Conservation (phyloP, 2,329 filamentous ascomycete genomes). For the Aspergillus ustus region DNA sequence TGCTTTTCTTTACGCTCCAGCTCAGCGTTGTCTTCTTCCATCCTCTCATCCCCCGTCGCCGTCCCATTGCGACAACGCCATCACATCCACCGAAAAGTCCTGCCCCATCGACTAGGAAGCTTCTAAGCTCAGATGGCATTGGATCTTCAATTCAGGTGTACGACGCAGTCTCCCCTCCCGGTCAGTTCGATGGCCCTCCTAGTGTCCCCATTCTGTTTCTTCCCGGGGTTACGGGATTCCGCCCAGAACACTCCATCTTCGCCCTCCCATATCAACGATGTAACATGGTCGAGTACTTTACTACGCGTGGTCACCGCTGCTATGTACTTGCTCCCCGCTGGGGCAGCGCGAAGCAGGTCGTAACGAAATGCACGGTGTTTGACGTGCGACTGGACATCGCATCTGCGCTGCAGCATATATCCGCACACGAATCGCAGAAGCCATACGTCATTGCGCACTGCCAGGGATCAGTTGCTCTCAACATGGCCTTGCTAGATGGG, state of each 20-base stretch:
- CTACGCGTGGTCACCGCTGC: not conserved
- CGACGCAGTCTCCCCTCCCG: not conserved
- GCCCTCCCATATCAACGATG: constrained; percentile 11
- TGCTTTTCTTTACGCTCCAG: constrained; percentile 15
- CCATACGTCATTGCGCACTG: constrained; percentile 19
- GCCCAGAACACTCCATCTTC: not conserved
- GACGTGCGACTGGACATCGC: constrained; percentile 18
- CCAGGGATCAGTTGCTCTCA: constrained; percentile 17
- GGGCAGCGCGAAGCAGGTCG: not conserved
- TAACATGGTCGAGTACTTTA: constrained; percentile 19
- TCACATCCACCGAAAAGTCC: not conserved
- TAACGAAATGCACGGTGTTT: constrained; percentile 11
- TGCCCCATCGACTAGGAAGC: not conserved
- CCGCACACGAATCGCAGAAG: not conserved
- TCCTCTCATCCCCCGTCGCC: constrained; percentile 6
- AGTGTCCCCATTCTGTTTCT: constrained; percentile 15
- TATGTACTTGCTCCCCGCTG: constrained; percentile 15
- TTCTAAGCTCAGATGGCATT: constrained; percentile 1
- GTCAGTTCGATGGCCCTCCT: not conserved
- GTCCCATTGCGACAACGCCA: too few species aligned
- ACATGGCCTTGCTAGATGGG: constrained; percentile 12
- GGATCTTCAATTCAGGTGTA: constrained; percentile 1
- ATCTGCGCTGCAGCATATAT: constrained; percentile 8
- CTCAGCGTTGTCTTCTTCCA: constrained; percentile 20
- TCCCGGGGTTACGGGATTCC: constrained; percentile 11